Base-by-base conservation (phyloP, 148 eudicot species). In the Persicaria tinctoria region DNA sequence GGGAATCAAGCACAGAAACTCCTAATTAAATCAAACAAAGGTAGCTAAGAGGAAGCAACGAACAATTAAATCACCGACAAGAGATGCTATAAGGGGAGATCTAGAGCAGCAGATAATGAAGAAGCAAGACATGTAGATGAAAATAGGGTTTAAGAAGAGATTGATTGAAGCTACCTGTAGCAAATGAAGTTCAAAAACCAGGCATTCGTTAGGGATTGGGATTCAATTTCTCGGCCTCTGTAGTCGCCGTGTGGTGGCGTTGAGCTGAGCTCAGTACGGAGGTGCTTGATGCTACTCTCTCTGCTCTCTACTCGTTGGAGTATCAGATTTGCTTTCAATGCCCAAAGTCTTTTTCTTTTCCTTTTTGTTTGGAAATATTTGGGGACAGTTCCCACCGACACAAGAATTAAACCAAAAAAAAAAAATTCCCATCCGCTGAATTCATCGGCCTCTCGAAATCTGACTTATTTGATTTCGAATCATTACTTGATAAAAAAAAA, bases 171-270 rank as follows among this genome's bases (percentile, higher is more conserved):
- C 14, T 44, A 66, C 70, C 32, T 41, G 18, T 13, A 41, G 14
- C 32, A 13, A 44, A 8, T 41, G 70, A 66, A 66, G 70, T 48
- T 66, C 70, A 66, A 44, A 38, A 66, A 66, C 70, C 17, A 66
- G 48, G 70, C 70, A 66, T 66, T 66, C 70, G 47, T 14, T 32
- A 14, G 68, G 68, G 11, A 63, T 3, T 63, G 38, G 16, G 68
- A 4, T 44, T 4, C 45, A 27, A 4, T 1, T 66, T 44, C 17
- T 66, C 46, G 5, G 70, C 48, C 14, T 14, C 18, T 66, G 70
- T 27, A 66, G 70, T 66, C 17, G 70, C 8, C 70, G 48, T 4
- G 70, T 44, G 47, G 4, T 66, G 41, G 41, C 41, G 17, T 5
- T 5, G 47, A 41, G 70, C 48, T 41, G 70, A 66, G 70, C 48